Evolutionary conservation across 177 flowering plant species (phyloP).

Genomic region (Vitis hybrid): DNA sequence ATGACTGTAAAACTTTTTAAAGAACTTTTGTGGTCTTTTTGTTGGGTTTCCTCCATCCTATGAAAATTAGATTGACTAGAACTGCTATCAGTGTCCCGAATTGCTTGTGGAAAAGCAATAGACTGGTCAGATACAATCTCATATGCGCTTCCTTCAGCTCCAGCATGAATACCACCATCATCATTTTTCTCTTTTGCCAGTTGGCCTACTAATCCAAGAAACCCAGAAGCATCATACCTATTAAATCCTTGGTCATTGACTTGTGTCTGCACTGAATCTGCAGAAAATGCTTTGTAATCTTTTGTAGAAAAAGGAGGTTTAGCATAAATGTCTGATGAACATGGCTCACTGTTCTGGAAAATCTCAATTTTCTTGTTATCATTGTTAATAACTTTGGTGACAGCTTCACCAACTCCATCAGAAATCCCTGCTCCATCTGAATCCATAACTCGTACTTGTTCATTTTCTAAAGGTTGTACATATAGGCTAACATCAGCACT

Average conservation of each 20-base stretch:
- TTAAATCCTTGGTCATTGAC: conserved; percentile 27
- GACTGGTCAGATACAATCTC: conserved; percentile 20
- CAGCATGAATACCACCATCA: conserved; percentile 17
- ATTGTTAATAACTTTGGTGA: conserved; percentile 11
- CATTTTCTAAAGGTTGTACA: conserved; percentile 39
- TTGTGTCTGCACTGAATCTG: conserved; percentile 18
- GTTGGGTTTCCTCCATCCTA: conserved; percentile 25
- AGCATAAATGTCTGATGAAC: conserved; percentile 18
- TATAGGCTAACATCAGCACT: conserved; percentile 22
- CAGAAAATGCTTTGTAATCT: conserved; percentile 15
- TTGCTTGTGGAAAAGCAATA: conserved; percentile 16
- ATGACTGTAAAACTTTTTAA: conserved; percentile 21
- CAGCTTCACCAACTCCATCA: conserved; percentile 28
- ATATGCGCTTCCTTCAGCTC: conserved; percentile 22
- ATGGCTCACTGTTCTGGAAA: conserved; percentile 23
- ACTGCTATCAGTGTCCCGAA: conserved; percentile 19
- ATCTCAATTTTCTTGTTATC: conserved; percentile 21
- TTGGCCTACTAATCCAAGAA: conserved; percentile 14
- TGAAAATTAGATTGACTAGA: conserved; percentile 26
- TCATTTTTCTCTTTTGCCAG: conserved; percentile 22
- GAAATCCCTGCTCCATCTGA: conserved; percentile 51
- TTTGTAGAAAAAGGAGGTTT: conserved; percentile 14
- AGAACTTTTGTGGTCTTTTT: conserved; percentile 24
- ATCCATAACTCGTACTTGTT: conserved; percentile 25
- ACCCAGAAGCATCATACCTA: conserved; percentile 20